Evolutionary conservation across 2,329 filamentous ascomycete species (phyloP).

Genomic region (Colletotrichum sidae): DNA sequence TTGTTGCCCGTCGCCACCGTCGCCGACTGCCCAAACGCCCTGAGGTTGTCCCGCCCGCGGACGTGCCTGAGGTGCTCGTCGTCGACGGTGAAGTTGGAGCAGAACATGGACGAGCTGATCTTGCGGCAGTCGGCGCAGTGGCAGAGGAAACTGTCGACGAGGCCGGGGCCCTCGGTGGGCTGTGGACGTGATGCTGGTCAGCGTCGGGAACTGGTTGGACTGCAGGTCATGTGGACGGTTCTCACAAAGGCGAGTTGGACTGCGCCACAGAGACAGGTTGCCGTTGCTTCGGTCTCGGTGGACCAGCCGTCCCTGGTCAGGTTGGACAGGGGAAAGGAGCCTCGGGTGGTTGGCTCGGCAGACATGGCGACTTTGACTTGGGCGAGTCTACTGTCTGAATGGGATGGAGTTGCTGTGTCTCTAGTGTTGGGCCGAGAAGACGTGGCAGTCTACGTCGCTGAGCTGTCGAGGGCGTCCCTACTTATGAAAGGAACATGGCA

Average conservation of each 20-base stretch:
- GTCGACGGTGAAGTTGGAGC: slow-evolving; percentile 65
- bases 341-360: background rate
- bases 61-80: slow-evolving; percentile 59
- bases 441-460: too few relatives aligned
- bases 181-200: slow-evolving; percentile 40
- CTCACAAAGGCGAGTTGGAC: slow-evolving; percentile 66
- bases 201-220: background rate
- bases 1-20: slow-evolving; percentile 58
- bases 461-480: too few relatives aligned
- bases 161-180: slow-evolving; percentile 57
- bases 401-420: background rate
- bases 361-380: background rate
- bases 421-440: too few relatives aligned
- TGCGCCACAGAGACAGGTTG: slow-evolving; percentile 68
- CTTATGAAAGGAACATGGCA: too few relatives aligned
- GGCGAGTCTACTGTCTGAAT: too few relatives aligned
- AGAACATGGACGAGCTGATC: slow-evolving; percentile 72
- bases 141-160: slow-evolving; percentile 66
- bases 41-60: slow-evolving; percentile 64
- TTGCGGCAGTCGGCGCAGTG: slow-evolving; percentile 73
- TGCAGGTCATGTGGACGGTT: slow-evolving; percentile 16
- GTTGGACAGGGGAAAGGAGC: slow-evolving; percentile 50
- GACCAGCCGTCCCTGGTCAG: slow-evolving; percentile 57
- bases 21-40: slow-evolving; percentile 54
- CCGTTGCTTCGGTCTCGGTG: slow-evolving; percentile 60